Base-by-base conservation (phyloP, 2,329 filamentous ascomycete species). In the Colletotrichum lupini region DNA sequence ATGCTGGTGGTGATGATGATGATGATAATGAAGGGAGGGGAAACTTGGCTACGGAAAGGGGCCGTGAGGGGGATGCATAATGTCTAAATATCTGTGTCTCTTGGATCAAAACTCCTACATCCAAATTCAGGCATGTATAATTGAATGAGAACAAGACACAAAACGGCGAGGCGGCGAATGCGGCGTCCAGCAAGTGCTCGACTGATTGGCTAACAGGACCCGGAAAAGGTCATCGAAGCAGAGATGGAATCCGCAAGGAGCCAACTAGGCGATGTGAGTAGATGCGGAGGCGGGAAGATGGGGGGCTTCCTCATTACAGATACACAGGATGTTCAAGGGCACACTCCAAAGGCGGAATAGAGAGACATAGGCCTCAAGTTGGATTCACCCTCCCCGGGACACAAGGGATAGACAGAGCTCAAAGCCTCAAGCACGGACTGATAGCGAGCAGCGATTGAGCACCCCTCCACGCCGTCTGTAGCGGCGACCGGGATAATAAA, bases 151-250 rank as follows among this genome's bases (percentile, higher is more conserved):
- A 52, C 26, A 28, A 72, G 55, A 69, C 59, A 70, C 42, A 55
- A 55, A 65, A 73, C 70, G 66, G 46, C 70, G 58, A 65, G 60
- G 59, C 66, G 70, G 70, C 60, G 66, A 70, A 70, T 59, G 49
- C 70, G 46, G 69, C 69, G 69, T n/a, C 30, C n/a, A 19, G 46
- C 46, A n/a, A 24, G 24, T 16, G 22, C 12, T 24, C 12, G 30
- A 46, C 5, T 49, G 65, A 72, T 58, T 69, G 53, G 66, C 19
- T 19, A 26, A 67, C 6, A n/a, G 11, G 24, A 16, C 19, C 37
- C 52, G 68, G 68, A 56, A 52, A 58, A 58, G 37, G 19, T 22
- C 42, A 11, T 64, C 19, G 60, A 26, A 26, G 28, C 11, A 14
- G 8, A 28, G 11, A 63, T 6, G 46, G 55, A 55, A 64, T 73